A percentile compares a stretch with the other conserved stretches of the same genome.
phyloP scores from a whole-genome alignment of 345 rosid species.

The Camelina hispida region DNA sequence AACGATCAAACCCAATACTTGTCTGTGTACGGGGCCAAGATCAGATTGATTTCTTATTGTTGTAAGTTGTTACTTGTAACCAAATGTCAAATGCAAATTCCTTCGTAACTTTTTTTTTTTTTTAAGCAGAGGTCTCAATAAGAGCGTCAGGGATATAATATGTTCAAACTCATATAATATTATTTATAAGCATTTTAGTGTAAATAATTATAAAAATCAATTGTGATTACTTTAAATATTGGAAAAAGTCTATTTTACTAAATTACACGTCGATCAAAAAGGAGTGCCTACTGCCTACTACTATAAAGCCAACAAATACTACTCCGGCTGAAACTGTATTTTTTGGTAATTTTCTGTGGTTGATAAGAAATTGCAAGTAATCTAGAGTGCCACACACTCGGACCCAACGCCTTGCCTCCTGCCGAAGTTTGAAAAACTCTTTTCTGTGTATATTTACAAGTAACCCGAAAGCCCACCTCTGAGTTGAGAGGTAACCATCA shows the following conservation, averaged over 20 bases:
- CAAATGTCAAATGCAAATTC: no score
- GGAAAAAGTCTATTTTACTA: neutral
- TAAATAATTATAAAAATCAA: no score
- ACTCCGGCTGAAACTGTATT: conserved; percentile 7
- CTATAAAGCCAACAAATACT: neutral
- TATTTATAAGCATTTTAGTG: neutral
- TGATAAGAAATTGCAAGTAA: no score
- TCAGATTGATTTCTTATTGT: conserved; percentile 9
- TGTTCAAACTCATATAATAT: no score
- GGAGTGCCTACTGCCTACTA: neutral
- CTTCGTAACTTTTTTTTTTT: no score
- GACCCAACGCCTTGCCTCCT: conserved; percentile 4
- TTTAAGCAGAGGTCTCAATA: no score
- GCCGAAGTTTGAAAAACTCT: conserved; percentile 19
- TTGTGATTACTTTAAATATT: no score
- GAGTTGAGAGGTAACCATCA: conserved; percentile 33
- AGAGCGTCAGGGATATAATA: no score
- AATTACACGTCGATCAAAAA: conserved; percentile 20
- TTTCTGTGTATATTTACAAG: conserved; percentile 40
- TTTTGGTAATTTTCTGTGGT: neutral
- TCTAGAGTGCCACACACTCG: conserved; percentile 14
- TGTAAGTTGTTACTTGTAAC: no score
- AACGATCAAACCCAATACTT: neutral
- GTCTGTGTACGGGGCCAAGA: conserved; percentile 3
- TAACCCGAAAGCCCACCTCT: conserved; percentile 36